Conservation (phyloP, 768 basidiomycete species). For the Rhodocollybia butyracea region DNA sequence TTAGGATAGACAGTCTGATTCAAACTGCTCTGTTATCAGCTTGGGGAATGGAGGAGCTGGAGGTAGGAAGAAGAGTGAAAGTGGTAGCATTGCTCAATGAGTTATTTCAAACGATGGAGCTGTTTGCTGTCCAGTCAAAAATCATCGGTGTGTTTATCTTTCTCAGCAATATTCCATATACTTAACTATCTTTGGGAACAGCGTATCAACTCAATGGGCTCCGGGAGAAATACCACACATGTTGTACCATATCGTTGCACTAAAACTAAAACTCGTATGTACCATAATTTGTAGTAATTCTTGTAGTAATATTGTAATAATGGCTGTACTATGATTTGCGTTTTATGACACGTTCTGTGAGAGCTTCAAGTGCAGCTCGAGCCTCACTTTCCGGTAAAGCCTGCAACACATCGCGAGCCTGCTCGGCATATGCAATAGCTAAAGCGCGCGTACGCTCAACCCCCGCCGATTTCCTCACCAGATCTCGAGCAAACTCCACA, state of each 20-base stretch:
- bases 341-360: conserved; percentile 74
- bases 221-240: background rate
- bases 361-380: conserved; percentile 65
- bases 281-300: background rate
- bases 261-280: background rate
- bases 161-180: background rate
- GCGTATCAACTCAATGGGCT: background rate
- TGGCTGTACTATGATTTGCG: conserved; percentile 32
- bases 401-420: conserved; percentile 70
- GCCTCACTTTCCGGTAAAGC: conserved; percentile 83
- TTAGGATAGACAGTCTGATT: background rate
- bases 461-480: conserved; percentile 76
- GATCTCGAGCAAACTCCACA: conserved; percentile 74
- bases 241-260: no score
- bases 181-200: background rate
- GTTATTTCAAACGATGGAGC: background rate
- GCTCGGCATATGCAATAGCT: conserved; percentile 73
- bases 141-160: background rate
- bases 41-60: background rate
- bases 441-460: conserved; percentile 78
- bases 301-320: background rate
- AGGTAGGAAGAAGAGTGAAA: background rate
- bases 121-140: background rate
- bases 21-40: background rate
- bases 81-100: conserved; percentile 3